Conservation (phyloP, 805 yeast species). For the Ogataea zsoltii region DNA sequence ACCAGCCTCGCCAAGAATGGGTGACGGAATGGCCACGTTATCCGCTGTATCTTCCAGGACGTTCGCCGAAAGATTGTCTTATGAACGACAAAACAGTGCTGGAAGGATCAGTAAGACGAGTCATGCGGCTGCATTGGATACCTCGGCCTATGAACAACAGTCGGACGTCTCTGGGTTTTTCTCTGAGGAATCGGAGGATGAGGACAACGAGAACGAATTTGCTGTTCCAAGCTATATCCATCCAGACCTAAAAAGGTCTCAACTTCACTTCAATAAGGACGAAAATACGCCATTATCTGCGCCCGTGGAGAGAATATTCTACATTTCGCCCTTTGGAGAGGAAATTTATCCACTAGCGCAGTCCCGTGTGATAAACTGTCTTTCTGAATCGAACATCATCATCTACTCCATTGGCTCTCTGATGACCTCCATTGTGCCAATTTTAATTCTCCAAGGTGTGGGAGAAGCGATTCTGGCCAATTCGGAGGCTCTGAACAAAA, state of each 20-base stretch:
- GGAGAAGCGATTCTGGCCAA: slow-evolving; percentile 54
- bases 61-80: not conserved
- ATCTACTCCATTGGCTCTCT: slow-evolving; percentile 85
- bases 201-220: slow-evolving; percentile 44
- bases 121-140: slow-evolving; percentile 4
- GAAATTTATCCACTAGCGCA: slow-evolving; percentile 80
- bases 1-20: slow-evolving; percentile 3
- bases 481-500: slow-evolving; percentile 13
- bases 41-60: not conserved
- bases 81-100: not conserved
- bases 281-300: slow-evolving; percentile 64
- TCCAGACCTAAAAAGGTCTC: slow-evolving; percentile 75
- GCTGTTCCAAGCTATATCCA: slow-evolving; percentile 72
- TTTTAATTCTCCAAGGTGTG: slow-evolving; percentile 69
- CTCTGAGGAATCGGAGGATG: slow-evolving; percentile 7
- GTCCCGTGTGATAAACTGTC: slow-evolving; percentile 52
- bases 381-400: slow-evolving; percentile 53
- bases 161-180: not conserved
- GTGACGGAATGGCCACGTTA: not conserved
- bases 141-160: slow-evolving; percentile 1
- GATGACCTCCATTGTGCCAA: slow-evolving; percentile 85
- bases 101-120: not conserved
- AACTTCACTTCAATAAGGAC: slow-evolving; percentile 67
- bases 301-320: slow-evolving; percentile 71
- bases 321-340: slow-evolving; percentile 85